Conservation (phyloP, 352 stramenopile genomes). For the Phytophthora hibernalis region DNA sequence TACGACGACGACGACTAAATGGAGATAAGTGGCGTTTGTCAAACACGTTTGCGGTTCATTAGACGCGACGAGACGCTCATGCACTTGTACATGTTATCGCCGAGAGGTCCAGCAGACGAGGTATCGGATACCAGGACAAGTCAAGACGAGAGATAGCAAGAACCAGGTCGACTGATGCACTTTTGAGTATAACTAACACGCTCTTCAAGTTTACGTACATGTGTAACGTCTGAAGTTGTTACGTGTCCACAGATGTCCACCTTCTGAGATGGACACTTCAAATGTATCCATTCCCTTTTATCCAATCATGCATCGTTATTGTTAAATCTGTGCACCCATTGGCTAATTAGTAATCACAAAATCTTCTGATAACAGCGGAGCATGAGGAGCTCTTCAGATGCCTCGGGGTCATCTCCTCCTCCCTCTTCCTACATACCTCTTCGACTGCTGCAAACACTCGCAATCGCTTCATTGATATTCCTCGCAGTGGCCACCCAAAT, state of each 20-base stretch:
- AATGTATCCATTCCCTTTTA: slow-evolving; percentile 19
- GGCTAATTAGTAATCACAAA: background rate
- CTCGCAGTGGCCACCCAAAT: slow-evolving; percentile 13
- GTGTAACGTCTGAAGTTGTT: background rate
- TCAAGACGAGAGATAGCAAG: slow-evolving; percentile 4
- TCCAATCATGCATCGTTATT: slow-evolving; percentile 7
- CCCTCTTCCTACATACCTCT: background rate
- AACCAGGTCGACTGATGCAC: slow-evolving; percentile 7
- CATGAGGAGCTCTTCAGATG: slow-evolving; percentile 25
- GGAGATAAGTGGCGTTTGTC: slow-evolving; percentile 37
- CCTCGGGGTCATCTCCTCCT: background rate
- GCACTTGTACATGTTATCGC: slow-evolving; percentile 1
- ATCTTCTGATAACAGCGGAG: slow-evolving; percentile 17
- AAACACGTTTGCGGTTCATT: slow-evolving; percentile 24
- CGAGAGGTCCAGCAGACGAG: background rate
- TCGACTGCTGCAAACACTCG: slow-evolving; percentile 1
- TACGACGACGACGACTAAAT: slow-evolving; percentile 83
- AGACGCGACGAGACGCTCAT: background rate
- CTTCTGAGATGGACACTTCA: slow-evolving; percentile 5
- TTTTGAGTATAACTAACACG: slow-evolving; percentile 16
- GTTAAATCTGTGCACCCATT: slow-evolving; percentile 6
- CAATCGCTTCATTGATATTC: slow-evolving; percentile 11
- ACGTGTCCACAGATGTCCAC: slow-evolving; percentile 6
- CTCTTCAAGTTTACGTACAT: slow-evolving; percentile 14
- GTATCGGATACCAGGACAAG: slow-evolving; percentile 7